Evolutionary conservation across 768 basidiomycete species (phyloP), one percentile per base, ranked within the genome.

Genomic region (Suillus cothurnatus): DNA sequence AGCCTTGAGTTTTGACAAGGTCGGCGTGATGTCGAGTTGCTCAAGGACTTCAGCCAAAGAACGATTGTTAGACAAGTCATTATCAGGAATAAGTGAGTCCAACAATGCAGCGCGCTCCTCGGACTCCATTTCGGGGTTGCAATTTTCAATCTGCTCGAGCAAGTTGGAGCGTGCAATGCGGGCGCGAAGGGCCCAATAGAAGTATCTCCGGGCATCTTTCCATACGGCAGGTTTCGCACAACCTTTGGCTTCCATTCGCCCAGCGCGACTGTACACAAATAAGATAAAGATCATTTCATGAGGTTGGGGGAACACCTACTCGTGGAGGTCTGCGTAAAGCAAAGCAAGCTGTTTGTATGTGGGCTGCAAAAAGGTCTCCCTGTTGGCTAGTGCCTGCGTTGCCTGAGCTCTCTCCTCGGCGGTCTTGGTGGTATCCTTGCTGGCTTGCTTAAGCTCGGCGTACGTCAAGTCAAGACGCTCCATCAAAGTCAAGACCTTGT

Each of bases 241-340:
- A 21, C 94, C 95, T 80, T 98, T 98, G 32, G 96, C 96, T 79
- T 97, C 94, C 95, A 97, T 97, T 56, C 96, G 94, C 57, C 95
- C 95, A 53, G 88, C 85, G 57, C 96, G 94, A 78, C 95, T 97
- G 72, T 64, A 65, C 63, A 50, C n/a, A 67, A 47, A 45, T 63
- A 39, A 68, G 39, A 66, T 38, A 9, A 53, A 66, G 23, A 55
- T 61, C 15, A 32, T 32, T 58, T 38, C 63, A 50, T 62, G 38
- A 7, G 38, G n/a, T 59, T 45, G 28, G 63, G 39, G 50, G 49
- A 63, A 34, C 15, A 82, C 93, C 74, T 77, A 95, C 93, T 97
- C 95, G 73, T 97, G 97, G 67, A 97, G 88, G 78, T 99, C 97
- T 38, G 95, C 96, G 73, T 98, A 99, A 36, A 96, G 83, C 66